Base-by-base conservation (phyloP, 805 yeast species). In the Lipomyces yamadae region DNA sequence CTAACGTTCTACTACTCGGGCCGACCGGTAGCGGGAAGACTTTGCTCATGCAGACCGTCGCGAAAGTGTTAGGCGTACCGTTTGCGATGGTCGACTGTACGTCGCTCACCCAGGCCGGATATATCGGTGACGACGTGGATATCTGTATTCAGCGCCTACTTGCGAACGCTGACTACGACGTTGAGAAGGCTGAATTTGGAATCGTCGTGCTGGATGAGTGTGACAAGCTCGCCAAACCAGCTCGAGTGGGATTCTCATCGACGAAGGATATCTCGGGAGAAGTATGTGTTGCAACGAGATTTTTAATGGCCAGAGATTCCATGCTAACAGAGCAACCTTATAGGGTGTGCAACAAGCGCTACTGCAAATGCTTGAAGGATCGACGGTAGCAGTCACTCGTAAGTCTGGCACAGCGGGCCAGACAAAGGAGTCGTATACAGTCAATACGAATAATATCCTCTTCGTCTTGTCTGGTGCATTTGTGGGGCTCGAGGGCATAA, bases 11-110 rank as follows among this genome's bases (percentile, higher is more conserved):
- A 57, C 75, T 86, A 1, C 75, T 86, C 7, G 89, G 89, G 0
- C 89, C 89, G 0, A 83, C 87, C 5, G 89, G 89, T 0, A 82
- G 87, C 2, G 89, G 89, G 24, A 86, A 86, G 73, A 86, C 89
- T 0, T 73, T 85, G 15, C 77, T 86, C 45, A 88, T 88, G 0
- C 80, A 82, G 56, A 84, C 87, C 0, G 74, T 86, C 55, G 88
- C 89, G 0, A 79, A 78, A 50, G 77, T 81, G 0, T 73, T 86
- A 54, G 82, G 85, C 37, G 86, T 84, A 33, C 89, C 89, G 1
- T 82, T 85, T 50, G 82, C 86, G 0, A 85, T 86, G 13, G 85
- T 86, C 4, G 89, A 86, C 71, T 86, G 89, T 72, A 86, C 89
- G 0, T 84, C 86, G 56, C 72, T 86, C 65, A 86, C 89, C 0